Evolutionary conservation across 2,329 filamentous ascomycete species (phyloP).

Genomic region (Colletotrichum truncatum): DNA sequence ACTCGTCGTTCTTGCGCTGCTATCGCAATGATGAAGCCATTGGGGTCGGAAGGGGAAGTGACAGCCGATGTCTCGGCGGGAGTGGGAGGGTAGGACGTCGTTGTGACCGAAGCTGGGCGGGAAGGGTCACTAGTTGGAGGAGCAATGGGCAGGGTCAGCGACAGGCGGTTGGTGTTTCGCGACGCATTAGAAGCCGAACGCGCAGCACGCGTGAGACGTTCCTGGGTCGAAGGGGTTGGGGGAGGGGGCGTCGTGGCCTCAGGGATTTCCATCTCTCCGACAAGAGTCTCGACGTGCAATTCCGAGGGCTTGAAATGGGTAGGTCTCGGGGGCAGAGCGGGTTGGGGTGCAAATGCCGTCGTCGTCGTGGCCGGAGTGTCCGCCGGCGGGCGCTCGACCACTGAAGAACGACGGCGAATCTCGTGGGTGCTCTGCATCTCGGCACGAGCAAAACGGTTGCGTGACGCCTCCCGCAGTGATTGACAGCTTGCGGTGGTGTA

Average conservation of each 20-base stretch:
- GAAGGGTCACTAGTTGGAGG: conserved; percentile 61
- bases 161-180: conserved; percentile 66
- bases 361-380: conserved; percentile 33
- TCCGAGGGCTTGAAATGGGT: conserved; percentile 16
- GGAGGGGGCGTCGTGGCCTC: conserved; percentile 44
- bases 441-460: conserved; percentile 34
- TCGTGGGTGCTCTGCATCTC: conserved; percentile 42
- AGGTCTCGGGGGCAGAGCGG: conserved; percentile 8
- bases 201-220: conserved; percentile 53
- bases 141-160: conserved; percentile 69
- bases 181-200: conserved; percentile 64
- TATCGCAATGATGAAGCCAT: conserved; percentile 85
- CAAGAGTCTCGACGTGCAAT: conserved; percentile 13
- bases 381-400: conserved; percentile 44
- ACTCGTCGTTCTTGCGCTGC: conserved; percentile 92
- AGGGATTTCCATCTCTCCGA: conserved; percentile 21
- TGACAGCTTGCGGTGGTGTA: conserved; percentile 39
- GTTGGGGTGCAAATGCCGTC: conserved; percentile 26
- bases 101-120: conserved; percentile 59
- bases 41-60: conserved; percentile 62
- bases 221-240: conserved; percentile 48
- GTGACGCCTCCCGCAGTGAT: conserved; percentile 38
- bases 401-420: conserved; percentile 50
- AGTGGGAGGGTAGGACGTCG: conserved; percentile 58
- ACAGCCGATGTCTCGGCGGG: conserved; percentile 55